Evolutionary conservation across 331 rosid species (phyloP).

Genomic region (Dryas integrifolia): DNA sequence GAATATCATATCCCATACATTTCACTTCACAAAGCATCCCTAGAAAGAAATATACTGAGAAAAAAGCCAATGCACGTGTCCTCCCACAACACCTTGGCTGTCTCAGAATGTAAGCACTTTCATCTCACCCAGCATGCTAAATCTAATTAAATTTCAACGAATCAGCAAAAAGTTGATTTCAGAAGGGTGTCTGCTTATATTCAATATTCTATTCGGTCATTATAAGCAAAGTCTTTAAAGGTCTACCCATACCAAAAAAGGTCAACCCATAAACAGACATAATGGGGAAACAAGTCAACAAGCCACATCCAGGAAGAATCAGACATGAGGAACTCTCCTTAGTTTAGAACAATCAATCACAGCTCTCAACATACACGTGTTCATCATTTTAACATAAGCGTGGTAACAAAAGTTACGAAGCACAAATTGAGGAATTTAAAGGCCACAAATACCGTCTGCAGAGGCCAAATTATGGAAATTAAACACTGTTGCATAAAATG

Average conservation of each 20-base stretch:
- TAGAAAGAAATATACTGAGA: not conserved
- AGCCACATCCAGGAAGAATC: not conserved
- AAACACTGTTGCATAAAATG: not conserved
- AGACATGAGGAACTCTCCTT: not conserved
- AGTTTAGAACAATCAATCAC: not conserved
- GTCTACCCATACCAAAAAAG: not conserved
- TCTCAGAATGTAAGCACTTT: not conserved
- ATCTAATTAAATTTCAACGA: not conserved
- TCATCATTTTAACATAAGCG: not conserved
- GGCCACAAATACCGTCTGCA: not conserved
- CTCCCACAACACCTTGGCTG: not conserved
- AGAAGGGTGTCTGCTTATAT: not conserved
- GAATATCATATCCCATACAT: conserved; percentile 1
- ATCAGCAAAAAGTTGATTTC: conserved; percentile 9
- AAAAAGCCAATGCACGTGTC: not conserved
- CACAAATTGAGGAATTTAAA: not conserved
- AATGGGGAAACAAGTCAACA: not conserved
- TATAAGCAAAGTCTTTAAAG: not conserved
- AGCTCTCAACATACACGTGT: not conserved
- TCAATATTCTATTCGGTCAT: conserved; percentile 5
- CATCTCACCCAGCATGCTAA: not conserved
- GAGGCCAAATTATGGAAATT: not conserved
- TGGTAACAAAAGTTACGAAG: not conserved
- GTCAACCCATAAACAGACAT: not conserved
- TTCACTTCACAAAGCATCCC: not conserved